Evolutionary conservation across 345 rosid genomes (phyloP), one percentile per base, ranked within the genome.

Genomic region (Atalantia buxifolia): DNA sequence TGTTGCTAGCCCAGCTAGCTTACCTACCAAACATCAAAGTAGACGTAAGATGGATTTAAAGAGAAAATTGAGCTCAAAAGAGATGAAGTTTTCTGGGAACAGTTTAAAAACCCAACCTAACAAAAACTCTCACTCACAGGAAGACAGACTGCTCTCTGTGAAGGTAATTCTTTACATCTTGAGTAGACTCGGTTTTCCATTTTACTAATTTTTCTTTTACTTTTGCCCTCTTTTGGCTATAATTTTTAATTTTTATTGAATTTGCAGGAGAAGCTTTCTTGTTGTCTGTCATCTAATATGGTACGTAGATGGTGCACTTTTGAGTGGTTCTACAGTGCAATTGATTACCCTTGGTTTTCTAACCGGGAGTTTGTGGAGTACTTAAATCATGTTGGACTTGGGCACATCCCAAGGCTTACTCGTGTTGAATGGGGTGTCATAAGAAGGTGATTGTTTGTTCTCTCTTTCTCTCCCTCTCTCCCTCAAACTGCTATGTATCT

Each of bases 341-440:
- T 94, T 59, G 99, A 97, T 85, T 92, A 90, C 69, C 94, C 96
- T 42, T 97, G 99, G 99, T 97, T 97, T 89, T 95, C 97, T 61
- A 97, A 91, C 81, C 92, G 86, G 89, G 99, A 97, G 89, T 97
- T 97, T 84, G 90, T 89, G 40, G 98, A 93, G 81, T 97, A 97
- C 84, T 83, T 97, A 79, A 86, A 90, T 86, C 99, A 97, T 78
- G 98, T 93, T 56, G 95, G 99, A 73, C 92, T 97, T 79, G 98
- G 96, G 71, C 97, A 94, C 85, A 88, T 94, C 81, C 97, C 98
- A 56, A 87, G 97, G 80, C 91, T 97, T 85, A 92, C 98, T 73
- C 97, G 92, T 77, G 89, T 97, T 76, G 99, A 94, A 85, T 97
- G 98, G 99, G 95, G 97, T 80, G 99, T 97, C 81, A 90, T 97